Evolutionary conservation across 2,329 filamentous ascomycete species (phyloP), one percentile per base, ranked within the genome.

Genomic region (Aaosphaeria pasadenensis): DNA sequence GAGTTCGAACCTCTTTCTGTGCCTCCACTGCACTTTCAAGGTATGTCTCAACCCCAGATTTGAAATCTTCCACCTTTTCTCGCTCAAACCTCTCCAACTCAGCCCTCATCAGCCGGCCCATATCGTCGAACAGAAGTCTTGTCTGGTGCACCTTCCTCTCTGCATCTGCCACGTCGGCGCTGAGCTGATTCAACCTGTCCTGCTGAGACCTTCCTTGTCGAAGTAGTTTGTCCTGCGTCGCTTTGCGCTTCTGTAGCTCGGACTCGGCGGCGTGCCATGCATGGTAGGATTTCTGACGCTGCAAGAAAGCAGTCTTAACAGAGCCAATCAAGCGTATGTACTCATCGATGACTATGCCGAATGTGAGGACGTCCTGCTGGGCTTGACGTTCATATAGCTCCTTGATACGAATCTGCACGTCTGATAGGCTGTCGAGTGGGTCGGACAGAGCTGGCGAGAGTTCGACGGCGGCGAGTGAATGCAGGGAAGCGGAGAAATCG

Each of bases 61-160:
- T 99, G 72, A 99, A 99, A 68, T 99, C 94, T 68, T 99, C 94
- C 3, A 99, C 94, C 77, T 99, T 99, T 73, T 99, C 94, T 60
- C 83, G 83, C 74, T 99, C 94, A 64, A 99, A 99, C 13, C 91
- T 81, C 62, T 97, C 94, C 57, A 99, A 78, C 71, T 99, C 94
- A 33, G 80, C 80, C 51, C 90, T 84, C 91, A 99, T 94, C 64
- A 96, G 75, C 9, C 91, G 81, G 11, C 94, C 94, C 91, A 99
- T 97, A 64, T 99, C 94, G 57, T 99, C 94, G 63, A 99, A 99
- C 41, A 96, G 73, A 49, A 97, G 74, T 46, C 91, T 79, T 1
- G 91, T 88, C 69, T 96, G 91, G 68, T 97, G 90, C 1, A 95
- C 89, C 68, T 89, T 92, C 59, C 90, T 83, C 76, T 99, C 94